These are phyloP conservation scores for Tothia fuscella DNA, from an alignment of 2,329 filamentous ascomycete genomes.

Conservation along the genomic window DNA sequence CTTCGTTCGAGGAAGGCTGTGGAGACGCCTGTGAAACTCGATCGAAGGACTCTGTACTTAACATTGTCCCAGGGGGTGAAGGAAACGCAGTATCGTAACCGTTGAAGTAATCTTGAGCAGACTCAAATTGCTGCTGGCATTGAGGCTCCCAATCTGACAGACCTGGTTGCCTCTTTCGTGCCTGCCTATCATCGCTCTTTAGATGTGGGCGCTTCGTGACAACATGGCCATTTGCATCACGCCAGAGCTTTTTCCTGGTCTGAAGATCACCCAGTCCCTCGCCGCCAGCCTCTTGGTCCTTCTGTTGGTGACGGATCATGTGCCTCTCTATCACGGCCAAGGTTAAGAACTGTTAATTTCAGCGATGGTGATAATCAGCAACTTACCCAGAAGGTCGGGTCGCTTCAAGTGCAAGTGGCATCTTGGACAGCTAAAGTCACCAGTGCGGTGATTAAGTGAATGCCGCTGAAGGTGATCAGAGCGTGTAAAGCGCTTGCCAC, in stretches of 20 bases:
- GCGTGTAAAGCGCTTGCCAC: slow-evolving; percentile 43
- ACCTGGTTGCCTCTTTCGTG: background rate
- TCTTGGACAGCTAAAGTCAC: slow-evolving; percentile 43
- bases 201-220: slow-evolving; percentile 31
- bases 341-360: slow-evolving; percentile 11
- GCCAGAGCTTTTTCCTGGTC: slow-evolving; percentile 45
- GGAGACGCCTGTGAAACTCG: background rate
- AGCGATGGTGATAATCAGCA: slow-evolving; percentile 2
- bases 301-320: slow-evolving; percentile 41
- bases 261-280: slow-evolving; percentile 39
- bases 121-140: background rate
- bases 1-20: background rate
- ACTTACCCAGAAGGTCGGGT: slow-evolving; percentile 44
- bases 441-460: slow-evolving; percentile 41
- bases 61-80: background rate
- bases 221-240: slow-evolving; percentile 40
- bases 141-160: background rate
- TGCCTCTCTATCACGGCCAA: slow-evolving; percentile 38
- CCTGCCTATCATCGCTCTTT: background rate
- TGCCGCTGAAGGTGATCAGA: slow-evolving; percentile 48
- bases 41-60: slow-evolving; percentile 2
- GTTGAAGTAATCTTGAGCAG: background rate
- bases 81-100: background rate
- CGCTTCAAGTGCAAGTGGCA: slow-evolving; percentile 51
- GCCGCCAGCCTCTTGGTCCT: slow-evolving; percentile 43